Conservation (phyloP, 768 basidiomycete species). For the Rhodocollybia butyracea region DNA sequence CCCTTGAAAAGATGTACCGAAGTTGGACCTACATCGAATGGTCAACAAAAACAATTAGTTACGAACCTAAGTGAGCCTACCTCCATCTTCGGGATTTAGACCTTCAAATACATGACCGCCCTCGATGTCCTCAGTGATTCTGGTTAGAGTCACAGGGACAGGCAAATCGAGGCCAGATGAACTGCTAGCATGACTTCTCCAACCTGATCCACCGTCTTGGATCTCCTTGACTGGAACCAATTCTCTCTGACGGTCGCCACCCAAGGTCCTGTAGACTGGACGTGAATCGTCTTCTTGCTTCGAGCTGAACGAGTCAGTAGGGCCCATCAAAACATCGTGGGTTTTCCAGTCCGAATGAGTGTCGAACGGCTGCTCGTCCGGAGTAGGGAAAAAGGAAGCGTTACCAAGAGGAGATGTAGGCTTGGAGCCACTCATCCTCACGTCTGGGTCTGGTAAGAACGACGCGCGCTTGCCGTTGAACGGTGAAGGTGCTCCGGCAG, state of each 20-base stretch:
- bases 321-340: slow-evolving; percentile 46
- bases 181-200: slow-evolving; percentile 8
- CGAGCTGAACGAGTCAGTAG: slow-evolving; percentile 44
- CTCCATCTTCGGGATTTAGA: slow-evolving; percentile 67
- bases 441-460: slow-evolving; percentile 24
- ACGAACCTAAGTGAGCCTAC: slow-evolving; percentile 30
- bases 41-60: slow-evolving; percentile 2
- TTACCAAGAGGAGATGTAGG: slow-evolving; percentile 21
- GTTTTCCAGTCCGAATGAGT: slow-evolving; percentile 34
- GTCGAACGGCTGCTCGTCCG: slow-evolving; percentile 48
- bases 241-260: slow-evolving; percentile 60
- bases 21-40: slow-evolving; percentile 41
- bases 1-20: slow-evolving; percentile 66
- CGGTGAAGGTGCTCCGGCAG: slow-evolving; percentile 22
- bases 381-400: slow-evolving; percentile 41
- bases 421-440: slow-evolving; percentile 10
- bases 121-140: slow-evolving; percentile 57
- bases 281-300: slow-evolving; percentile 36
- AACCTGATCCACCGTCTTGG: slow-evolving; percentile 12
- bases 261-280: slow-evolving; percentile 51
- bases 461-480: slow-evolving; percentile 32
- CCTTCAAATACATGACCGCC: slow-evolving; percentile 71
- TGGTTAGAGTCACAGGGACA: slow-evolving; percentile 58
- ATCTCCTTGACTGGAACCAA: slow-evolving; percentile 56
- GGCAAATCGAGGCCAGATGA: slow-evolving; percentile 36